Evolutionary conservation across 202 grass and related monocot genomes (phyloP), one percentile per base, ranked within the genome.

Genomic region (Brachypodium distachyon): DNA sequence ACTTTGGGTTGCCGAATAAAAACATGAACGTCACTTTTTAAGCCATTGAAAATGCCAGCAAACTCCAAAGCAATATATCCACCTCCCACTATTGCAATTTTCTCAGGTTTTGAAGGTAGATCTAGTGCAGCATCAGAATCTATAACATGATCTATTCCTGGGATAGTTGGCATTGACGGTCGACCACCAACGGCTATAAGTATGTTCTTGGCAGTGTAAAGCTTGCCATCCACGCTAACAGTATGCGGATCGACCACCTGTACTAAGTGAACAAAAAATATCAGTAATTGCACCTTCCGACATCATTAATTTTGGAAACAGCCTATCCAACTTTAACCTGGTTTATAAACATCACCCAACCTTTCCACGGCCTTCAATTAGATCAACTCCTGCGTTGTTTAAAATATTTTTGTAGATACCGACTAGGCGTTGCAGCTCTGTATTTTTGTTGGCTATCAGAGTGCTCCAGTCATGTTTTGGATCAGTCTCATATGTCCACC

Each of bases 61-160:
- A 90, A 93, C 56, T 90, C 91, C 76, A 93, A 87, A 85, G 91
- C 87, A 69, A 90, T 93, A 72, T 90, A 93, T 36, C 91, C 91
- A 57, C 91, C 91, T 67, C 91, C 87, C 40, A 90, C 87, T 60
- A 93, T 90, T 74, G 91, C 91, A 80, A 93, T 93, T 80, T 90
- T 93, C 54, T 79, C 78, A 33, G 84, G 91, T 75, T 70, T 83
- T 55, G 78, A 62, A 43, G 84, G 81, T 67, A 90, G 78, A 19
- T 90, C 91, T 71, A 93, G 54, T 56, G 91, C 91, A 62, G 67
- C 81, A 78, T 90, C 87, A 5, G 91, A 93, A 79, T 93, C 78
- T 79, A 93, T 87, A 80, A 77, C 91, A 73, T 93, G 68, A 69
- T 93, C 84, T 70, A 84, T 93, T 68, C 91, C 91, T 69, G 87